Evolutionary conservation across 371 early-diverging fungal genomes (phyloP).

Genomic region (Mucor mucedo): DNA sequence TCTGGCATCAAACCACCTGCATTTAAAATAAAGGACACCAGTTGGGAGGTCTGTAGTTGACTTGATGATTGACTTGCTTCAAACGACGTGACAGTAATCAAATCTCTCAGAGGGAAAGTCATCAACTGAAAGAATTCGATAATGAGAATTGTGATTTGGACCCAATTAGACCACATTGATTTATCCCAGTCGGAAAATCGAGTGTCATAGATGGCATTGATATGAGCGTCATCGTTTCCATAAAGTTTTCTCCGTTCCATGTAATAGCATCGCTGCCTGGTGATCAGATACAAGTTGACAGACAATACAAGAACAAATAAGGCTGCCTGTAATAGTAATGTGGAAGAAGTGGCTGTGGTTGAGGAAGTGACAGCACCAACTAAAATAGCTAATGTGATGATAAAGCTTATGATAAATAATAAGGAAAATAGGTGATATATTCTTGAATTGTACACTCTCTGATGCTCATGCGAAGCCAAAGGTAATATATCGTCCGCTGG

Average conservation of each 20-base stretch:
- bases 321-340: slow-evolving; percentile 45
- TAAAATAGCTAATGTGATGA: slow-evolving; percentile 40
- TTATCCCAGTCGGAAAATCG: slow-evolving; percentile 47
- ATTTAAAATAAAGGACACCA: slow-evolving; percentile 43
- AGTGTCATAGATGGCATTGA: slow-evolving; percentile 49
- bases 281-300: slow-evolving; percentile 58
- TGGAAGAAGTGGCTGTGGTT: slow-evolving; percentile 20
- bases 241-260: slow-evolving; percentile 47
- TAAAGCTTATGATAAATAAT: slow-evolving; percentile 31
- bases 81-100: slow-evolving; percentile 48
- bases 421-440: slow-evolving; percentile 47
- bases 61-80: slow-evolving; percentile 1
- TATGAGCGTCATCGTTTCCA: slow-evolving; percentile 48
- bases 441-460: slow-evolving; percentile 42
- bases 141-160: slow-evolving; percentile 59
- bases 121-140: slow-evolving; percentile 67
- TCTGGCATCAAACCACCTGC: slow-evolving; percentile 56
- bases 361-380: slow-evolving; percentile 35
- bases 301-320: slow-evolving; percentile 59
- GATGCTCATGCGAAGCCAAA: slow-evolving; percentile 41
- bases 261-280: slow-evolving; percentile 59
- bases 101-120: slow-evolving; percentile 60
- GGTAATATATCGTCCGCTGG: slow-evolving; percentile 28
- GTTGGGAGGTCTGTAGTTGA: slow-evolving; percentile 20
- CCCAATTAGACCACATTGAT: slow-evolving; percentile 58